These are phyloP conservation scores for Colletotrichum abscissum DNA, from an alignment of 2,329 filamentous ascomycete genomes.

Conservation along the genomic window DNA sequence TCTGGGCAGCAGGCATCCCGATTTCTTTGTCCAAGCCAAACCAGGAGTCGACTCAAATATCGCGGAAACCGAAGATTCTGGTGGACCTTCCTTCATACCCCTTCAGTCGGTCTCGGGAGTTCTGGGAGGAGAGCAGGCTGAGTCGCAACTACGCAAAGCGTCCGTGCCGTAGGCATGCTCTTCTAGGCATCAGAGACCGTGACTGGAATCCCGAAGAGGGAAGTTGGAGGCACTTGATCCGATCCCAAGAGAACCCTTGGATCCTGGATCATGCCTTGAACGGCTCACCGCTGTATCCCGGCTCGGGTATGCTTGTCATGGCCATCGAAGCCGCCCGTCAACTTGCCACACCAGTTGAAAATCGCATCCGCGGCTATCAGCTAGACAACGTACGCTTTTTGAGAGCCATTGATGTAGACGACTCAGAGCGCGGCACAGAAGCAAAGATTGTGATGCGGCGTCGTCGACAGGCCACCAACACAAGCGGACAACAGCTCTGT, in stretches of 20 bases:
- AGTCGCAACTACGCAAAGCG: conserved; percentile 55
- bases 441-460: conserved; percentile 28
- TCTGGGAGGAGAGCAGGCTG: conserved; percentile 64
- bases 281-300: conserved; percentile 61
- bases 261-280: conserved; percentile 59
- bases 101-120: conserved; percentile 62
- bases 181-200: conserved; percentile 58
- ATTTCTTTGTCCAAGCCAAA: not conserved
- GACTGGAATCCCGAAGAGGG: conserved; percentile 57
- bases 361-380: not conserved
- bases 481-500: conserved; percentile 6
- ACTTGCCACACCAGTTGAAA: conserved; percentile 24
- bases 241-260: conserved; percentile 62
- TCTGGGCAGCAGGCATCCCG: not conserved
- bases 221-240: conserved; percentile 61
- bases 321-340: conserved; percentile 59
- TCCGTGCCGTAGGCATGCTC: conserved; percentile 58
- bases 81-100: conserved; percentile 62
- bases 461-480: conserved; percentile 16
- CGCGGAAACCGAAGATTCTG: conserved; percentile 37
- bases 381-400: conserved; percentile 12
- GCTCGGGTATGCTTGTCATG: conserved; percentile 61
- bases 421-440: conserved; percentile 13
- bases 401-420: not conserved
- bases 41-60: conserved; percentile 29